Evolutionary conservation across 495 filamentous ascomycete species (phyloP).

Genomic region (Venustampulla echinocandica): DNA sequence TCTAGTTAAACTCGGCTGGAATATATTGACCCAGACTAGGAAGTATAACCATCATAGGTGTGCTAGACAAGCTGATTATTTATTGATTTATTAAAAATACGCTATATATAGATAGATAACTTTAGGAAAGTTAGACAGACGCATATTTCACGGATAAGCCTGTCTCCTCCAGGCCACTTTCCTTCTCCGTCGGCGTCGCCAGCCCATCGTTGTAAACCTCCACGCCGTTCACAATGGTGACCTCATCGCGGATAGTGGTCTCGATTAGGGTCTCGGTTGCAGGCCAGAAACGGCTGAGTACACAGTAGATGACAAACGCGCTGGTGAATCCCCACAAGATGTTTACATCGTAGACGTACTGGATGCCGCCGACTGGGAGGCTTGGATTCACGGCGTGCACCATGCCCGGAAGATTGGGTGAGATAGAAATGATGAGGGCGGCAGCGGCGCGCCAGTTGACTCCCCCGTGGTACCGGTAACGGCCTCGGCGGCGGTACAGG

Average conservation of each 20-base stretch:
- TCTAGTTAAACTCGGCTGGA: too few species aligned
- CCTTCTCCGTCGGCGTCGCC: conserved; percentile 1
- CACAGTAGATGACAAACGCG: conserved; percentile 28
- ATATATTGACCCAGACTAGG: too few species aligned
- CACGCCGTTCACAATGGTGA: conserved; percentile 5
- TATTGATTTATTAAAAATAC: too few species aligned
- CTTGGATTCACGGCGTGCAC: conserved; percentile 37
- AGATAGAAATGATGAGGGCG: conserved; percentile 31
- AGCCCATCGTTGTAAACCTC: conserved; percentile 16
- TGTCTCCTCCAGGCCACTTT: too few species aligned
- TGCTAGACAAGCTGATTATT: too few species aligned
- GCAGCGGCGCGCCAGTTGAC: conserved; percentile 37
- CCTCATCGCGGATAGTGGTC: conserved; percentile 14
- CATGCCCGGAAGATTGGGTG: conserved; percentile 33
- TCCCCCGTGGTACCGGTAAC: conserved; percentile 27
- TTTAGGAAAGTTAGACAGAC: too few species aligned
- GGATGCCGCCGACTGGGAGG: conserved; percentile 27
- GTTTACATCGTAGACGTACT: conserved; percentile 31
- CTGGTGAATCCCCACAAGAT: conserved; percentile 34
- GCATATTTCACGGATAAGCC: too few species aligned
- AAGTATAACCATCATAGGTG: too few species aligned
- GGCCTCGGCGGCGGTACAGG: conserved; percentile 30
- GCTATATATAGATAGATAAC: too few species aligned
- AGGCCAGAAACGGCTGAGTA: conserved; percentile 30
- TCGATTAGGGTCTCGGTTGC: conserved; percentile 26